These are phyloP conservation scores for Backusella luteola DNA, from an alignment of 192 early-diverging fungal genomes.

Conservation along the genomic window DNA sequence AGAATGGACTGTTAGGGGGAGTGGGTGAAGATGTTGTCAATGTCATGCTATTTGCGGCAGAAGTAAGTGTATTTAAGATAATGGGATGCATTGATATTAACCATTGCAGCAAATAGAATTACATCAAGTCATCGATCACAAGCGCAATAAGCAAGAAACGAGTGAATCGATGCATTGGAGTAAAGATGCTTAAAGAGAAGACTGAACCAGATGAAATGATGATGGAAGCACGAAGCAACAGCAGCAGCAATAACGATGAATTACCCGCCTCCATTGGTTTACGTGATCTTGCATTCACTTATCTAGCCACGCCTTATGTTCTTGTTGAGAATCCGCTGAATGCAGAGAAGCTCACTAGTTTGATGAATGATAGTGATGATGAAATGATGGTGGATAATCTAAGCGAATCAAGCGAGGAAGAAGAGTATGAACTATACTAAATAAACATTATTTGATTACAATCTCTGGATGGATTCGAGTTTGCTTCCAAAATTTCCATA, in stretches of 20 bases:
- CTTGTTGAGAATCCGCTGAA: constrained; percentile 63
- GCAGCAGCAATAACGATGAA: constrained; percentile 6
- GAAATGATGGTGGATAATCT: constrained; percentile 24
- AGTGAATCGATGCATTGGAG: constrained; percentile 58
- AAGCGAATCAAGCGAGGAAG: constrained; percentile 1
- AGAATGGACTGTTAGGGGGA: constrained; percentile 66
- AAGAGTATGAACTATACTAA: constrained; percentile 11
- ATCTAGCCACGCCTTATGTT: constrained; percentile 60
- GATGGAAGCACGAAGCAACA: constrained; percentile 20
- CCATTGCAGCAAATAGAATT: constrained; percentile 34
- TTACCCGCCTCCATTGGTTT: constrained; percentile 41
- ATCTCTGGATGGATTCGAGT: too few species aligned
- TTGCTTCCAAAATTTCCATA: too few species aligned
- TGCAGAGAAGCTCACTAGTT: constrained; percentile 50
- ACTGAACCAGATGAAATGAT: background rate
- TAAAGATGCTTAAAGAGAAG: constrained; percentile 2
- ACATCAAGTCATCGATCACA: constrained; percentile 66
- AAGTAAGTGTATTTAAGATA: constrained; percentile 33
- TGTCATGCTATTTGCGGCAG: constrained; percentile 64
- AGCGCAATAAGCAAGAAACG: constrained; percentile 67
- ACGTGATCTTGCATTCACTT: constrained; percentile 62
- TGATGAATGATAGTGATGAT: constrained; percentile 49
- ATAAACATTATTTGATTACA: too few species aligned
- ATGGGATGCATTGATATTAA: too few species aligned
- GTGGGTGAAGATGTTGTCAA: constrained; percentile 60